Percentiles rank a stretch among this genome's conserved stretches.
Evolutionary conservation across 2,329 filamentous ascomycete genomes (phyloP).

Genomic region (Phialemoniopsis sp.): DNA sequence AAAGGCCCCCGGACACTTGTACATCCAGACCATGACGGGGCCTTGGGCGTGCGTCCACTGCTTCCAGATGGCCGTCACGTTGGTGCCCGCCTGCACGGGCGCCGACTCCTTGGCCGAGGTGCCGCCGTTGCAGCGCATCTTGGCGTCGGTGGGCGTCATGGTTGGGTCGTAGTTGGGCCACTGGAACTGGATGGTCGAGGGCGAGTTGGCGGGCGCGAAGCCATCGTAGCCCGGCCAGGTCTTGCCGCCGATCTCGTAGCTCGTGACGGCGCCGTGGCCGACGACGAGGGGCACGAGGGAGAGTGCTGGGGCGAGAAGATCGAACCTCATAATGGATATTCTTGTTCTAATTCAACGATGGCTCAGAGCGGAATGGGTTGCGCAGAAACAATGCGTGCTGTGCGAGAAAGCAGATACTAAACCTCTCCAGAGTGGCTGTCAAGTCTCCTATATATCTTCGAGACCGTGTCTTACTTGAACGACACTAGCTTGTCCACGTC

Average conservation of each 20-base stretch:
- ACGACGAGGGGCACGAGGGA: constrained; percentile 5
- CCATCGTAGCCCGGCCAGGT: constrained; percentile 40
- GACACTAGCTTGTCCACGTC: no score
- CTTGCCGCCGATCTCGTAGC: constrained; percentile 39
- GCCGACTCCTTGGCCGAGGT: constrained; percentile 35
- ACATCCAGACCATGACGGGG: constrained; percentile 52
- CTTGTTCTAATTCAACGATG: no score
- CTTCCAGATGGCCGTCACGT: constrained; percentile 43
- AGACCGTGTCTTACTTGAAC: no score
- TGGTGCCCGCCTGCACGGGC: constrained; percentile 36
- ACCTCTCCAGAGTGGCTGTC: no score
- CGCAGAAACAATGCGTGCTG: no score
- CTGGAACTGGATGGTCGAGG: constrained; percentile 47
- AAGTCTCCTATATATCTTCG: no score
- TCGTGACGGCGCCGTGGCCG: constrained; percentile 34
- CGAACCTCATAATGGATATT: no score
- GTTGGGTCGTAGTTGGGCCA: constrained; percentile 52
- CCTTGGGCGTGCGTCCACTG: constrained; percentile 54
- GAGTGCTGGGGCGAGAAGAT: no score
- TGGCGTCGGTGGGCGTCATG: constrained; percentile 37
- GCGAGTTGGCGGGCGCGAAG: constrained; percentile 37
- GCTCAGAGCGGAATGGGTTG: no score
- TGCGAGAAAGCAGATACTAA: no score
- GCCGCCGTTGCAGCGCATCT: constrained; percentile 49
- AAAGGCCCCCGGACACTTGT: constrained; percentile 42